Base-by-base conservation (phyloP, 805 yeast genomes). In the Debaryomyces prosopidis region DNA sequence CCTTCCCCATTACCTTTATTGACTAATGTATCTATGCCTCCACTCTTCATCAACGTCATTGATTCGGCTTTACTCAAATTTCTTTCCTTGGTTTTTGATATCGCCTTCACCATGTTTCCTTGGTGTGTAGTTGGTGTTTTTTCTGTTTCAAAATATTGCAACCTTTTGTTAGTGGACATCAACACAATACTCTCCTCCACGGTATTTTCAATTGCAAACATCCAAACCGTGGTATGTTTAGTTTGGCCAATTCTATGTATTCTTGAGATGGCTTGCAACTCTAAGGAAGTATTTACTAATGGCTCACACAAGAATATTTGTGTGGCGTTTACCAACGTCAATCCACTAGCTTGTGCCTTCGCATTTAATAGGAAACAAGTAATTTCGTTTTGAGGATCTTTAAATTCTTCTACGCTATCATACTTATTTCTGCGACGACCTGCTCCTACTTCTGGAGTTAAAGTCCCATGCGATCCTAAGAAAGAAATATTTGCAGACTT, bases 281-380 rank as follows among this genome's bases (percentile, higher is more conserved):
- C 98, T 39, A 90, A 73, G 2, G 96, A 85, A 1, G 91, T 81
- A 57, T 90, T 90, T 12, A 94, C 85, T 46, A 94, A 73, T 1
- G 99, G 98, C 66, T 94, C 99, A 62, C 97, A 87, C 4, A 94
- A 63, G 49, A 91, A 85, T 0, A 94, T 92, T 62, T 94, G 97
- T 2, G 87, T 86, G 0, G 99, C 98, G 69, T 92, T 92, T 7
- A 90, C 82, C 44, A 94, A 71, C 7, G 96, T 94, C 50, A 94
- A 70, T 0, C 99, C 99, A 11, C 97, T 84, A 7, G 96, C 90
- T 59, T 91, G 89, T 0, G 91, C 84, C 52, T 82, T 84, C 0
- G 96, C 92, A 64, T 89, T 89, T 51, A 94, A 66, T 20, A 94
- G 65, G 57, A 92, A 84, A 62, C 98, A 92, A 0, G 97, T 87